These are phyloP conservation scores for Bisporella sp. DNA, from an alignment of 2,329 filamentous ascomycete genomes.

Conservation along the genomic window DNA sequence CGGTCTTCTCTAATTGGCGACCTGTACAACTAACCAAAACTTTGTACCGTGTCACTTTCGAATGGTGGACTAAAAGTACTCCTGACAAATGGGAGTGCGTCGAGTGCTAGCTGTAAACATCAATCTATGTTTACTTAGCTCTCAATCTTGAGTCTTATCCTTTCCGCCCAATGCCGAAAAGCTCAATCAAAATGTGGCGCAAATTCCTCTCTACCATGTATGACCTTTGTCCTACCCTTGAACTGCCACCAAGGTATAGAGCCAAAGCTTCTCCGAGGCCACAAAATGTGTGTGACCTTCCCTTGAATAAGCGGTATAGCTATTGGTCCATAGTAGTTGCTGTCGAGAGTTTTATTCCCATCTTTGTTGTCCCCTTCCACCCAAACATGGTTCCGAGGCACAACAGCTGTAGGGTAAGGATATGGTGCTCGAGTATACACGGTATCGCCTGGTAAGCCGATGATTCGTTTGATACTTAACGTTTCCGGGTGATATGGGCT, in stretches of 20 bases:
- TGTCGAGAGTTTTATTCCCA: constrained; percentile 66
- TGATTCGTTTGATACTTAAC: constrained; percentile 72
- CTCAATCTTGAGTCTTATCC: too few relatives aligned
- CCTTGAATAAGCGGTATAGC: constrained; percentile 70
- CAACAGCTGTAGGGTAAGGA: constrained; percentile 45
- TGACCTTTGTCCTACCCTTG: constrained; percentile 33
- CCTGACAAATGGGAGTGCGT: too few relatives aligned
- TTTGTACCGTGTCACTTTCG: too few relatives aligned
- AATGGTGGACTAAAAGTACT: too few relatives aligned
- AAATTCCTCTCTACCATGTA: constrained; percentile 20
- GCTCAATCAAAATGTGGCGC: background rate
- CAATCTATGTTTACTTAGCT: too few relatives aligned
- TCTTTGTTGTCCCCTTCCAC: constrained; percentile 72
- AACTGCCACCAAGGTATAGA: constrained; percentile 50
- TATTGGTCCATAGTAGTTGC: constrained; percentile 84
- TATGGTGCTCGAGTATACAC: constrained; percentile 60
- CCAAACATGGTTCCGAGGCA: constrained; percentile 87
- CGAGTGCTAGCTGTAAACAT: too few relatives aligned
- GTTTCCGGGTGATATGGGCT: constrained; percentile 65
- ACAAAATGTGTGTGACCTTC: constrained; percentile 64
- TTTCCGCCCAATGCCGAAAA: too few relatives aligned
- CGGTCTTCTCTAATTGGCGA: too few relatives aligned
- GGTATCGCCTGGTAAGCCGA: constrained; percentile 73
- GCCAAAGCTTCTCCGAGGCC: constrained; percentile 56
- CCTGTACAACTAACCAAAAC: too few relatives aligned